Evolutionary conservation across 2,329 filamentous ascomycete species (phyloP), one percentile per base, ranked within the genome.

Genomic region (Aspergillus alliaceus): DNA sequence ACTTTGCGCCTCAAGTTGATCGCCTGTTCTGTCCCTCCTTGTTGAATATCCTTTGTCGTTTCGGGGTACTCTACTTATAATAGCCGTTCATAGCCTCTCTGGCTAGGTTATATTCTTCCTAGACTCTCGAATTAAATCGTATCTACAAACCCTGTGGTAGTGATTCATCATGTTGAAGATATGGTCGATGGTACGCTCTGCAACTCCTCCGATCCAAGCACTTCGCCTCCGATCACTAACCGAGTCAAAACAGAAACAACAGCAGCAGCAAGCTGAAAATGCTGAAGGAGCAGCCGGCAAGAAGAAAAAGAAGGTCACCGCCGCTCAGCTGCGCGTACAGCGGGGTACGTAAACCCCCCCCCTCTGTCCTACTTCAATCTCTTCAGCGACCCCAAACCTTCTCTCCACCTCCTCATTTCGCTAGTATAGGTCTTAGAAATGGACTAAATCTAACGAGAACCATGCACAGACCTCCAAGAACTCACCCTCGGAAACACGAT

Each of bases 241-340:
- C 27, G 6, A 5, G 1, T 24, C 9, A 1, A 11, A 51, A 59
- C 53, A 75, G 70, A 73, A 78, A 70, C 77, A 96, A 88, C 93
- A 96, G 81, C 95, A 97, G 79, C 90, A 97, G 82, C 91, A 97
- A 82, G 91, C 96, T 79, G 90, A 96, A 79, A 93, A 91, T 70
- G 91, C 93, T 66, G 91, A 93, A 69, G 91, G 90, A 57, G 88
- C 89, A 65, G 86, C 83, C 32, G 82, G 86, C 44, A 88, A 87
- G 54, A 96, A 92, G 82, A 98, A 97, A 85, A 98, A 97, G 86
- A 98, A 97, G 83, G 93, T 99, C 64, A 98, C 95, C 22, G 91
- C 95, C 18, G 95, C 95, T 54, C 93, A 98, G 79, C 81, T 98
- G 62, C 90, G 95, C 59, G 92, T 97, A 60, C 95, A 98, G 78